Evolutionary conservation across 768 basidiomycete species (phyloP).

Genomic region (Russula griseocarnosa): DNA sequence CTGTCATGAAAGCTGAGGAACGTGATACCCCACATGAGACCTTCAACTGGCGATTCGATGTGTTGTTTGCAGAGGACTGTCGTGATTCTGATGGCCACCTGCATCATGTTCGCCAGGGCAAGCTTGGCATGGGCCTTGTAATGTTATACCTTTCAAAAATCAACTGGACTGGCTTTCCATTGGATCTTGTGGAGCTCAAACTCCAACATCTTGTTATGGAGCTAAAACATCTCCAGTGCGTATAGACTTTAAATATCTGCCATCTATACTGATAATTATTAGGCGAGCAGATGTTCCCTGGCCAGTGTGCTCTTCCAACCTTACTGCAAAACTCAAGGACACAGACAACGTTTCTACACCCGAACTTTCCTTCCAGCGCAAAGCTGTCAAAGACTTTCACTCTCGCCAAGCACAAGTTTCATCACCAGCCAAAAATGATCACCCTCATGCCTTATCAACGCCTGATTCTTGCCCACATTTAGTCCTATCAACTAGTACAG

Average conservation of each 20-base stretch:
- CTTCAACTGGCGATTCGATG: background rate
- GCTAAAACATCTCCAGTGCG: background rate
- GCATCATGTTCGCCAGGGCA: background rate
- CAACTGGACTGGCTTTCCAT: background rate
- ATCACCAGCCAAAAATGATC: too few species aligned
- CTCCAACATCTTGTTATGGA: background rate
- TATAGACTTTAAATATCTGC: background rate
- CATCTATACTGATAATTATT: background rate
- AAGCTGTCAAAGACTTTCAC: too few species aligned
- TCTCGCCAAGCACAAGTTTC: too few species aligned
- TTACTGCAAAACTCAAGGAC: background rate
- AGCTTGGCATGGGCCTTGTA: background rate
- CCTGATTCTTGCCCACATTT: background rate
- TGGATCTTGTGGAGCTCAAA: background rate
- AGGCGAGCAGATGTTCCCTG: background rate
- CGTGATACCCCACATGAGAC: background rate
- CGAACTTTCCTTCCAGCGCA: background rate
- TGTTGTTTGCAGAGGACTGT: background rate
- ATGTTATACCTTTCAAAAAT: background rate
- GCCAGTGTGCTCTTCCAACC: background rate
- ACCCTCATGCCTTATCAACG: too few species aligned
- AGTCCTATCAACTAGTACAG: background rate
- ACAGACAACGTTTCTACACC: background rate
- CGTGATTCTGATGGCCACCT: background rate
- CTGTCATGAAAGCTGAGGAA: background rate